phyloP scores from a whole-genome alignment of 768 basidiomycete genomes.

The Porphyrellus cyaneotinctus region DNA sequence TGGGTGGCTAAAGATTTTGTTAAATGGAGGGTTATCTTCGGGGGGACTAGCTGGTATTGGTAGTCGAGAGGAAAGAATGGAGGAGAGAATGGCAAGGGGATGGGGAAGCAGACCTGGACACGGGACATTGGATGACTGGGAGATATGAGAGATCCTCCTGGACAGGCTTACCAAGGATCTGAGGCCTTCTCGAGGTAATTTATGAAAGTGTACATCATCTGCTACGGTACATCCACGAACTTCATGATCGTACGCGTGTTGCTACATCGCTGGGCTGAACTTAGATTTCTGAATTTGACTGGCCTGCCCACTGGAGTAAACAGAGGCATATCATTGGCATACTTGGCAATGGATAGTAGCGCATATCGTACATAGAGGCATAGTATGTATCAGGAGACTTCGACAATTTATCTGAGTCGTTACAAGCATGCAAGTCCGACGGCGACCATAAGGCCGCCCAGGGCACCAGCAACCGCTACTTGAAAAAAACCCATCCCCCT shows the following conservation, averaged over 20 bases:
- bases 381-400: not conserved
- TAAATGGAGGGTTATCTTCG: conserved; percentile 22
- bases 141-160: conserved; percentile 30
- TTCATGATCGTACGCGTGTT: not conserved
- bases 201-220: conserved; percentile 6
- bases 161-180: not conserved
- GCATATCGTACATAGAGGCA: conserved; percentile 16
- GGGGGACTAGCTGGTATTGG: conserved; percentile 17
- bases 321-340: conserved; percentile 17
- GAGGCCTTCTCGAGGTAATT: conserved; percentile 7
- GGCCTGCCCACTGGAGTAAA: no score
- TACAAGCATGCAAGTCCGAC: conserved; percentile 32
- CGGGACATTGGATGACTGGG: conserved; percentile 55
- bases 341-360: conserved; percentile 2
- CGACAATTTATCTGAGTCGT: conserved; percentile 19
- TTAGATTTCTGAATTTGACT: no score
- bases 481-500: conserved; percentile 30
- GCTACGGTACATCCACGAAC: not conserved
- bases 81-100: conserved; percentile 48
- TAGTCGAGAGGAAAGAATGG: conserved; percentile 45
- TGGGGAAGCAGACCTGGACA: conserved; percentile 43
- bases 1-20: conserved; percentile 24
- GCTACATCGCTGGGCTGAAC: not conserved
- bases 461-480: conserved; percentile 28
- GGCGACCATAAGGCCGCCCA: conserved; percentile 31